Base-by-base conservation (phyloP, 2,329 filamentous ascomycete genomes). In the Drechslerella dactyloides region DNA sequence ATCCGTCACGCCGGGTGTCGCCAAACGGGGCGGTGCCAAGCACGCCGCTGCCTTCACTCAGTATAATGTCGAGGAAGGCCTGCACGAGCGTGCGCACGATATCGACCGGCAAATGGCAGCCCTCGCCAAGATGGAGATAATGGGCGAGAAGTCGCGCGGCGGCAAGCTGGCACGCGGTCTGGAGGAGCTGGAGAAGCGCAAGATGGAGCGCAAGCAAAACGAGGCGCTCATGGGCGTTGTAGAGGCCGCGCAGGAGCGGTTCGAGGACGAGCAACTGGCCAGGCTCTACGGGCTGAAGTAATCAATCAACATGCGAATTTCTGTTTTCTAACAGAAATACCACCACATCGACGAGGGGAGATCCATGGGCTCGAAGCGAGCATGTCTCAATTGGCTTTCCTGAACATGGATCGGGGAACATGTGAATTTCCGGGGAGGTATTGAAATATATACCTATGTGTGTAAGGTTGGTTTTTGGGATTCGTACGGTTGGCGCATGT, bases 401-500 rank as follows among this genome's bases (percentile, higher is more conserved):
- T 42, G 60, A 72, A 72, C 68, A 53, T 53, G 55, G 24, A 58
- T 53, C 42, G 68, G 17, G 68, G 68, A 70, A 50, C 48, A 54
- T 56, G 44, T 21, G n/a, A 21, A 10, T 23, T 23, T 48, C 19
- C 19, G 19, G n/a, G 15, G 7, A 5, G n/a, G 19, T 48, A 48
- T 21, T 3, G 37, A 30, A 13, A 55, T 27, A n/a, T 50, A 68
- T 33, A 33, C 27, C 8, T 33, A 60, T 44, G 21, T 37, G 17
- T 21, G 13, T 51, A 50, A 56, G 46, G 30, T 59, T 48, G 17
- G 44, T 10, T 19, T 59, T 54, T 17, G 30, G 23, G 68, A 55
- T 72, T 60, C 52, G 59, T 59, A 65, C 60, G 68, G 68, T 70
- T 72, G 68, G 68, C 60, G 68, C 56, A 72, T 52, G 64, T 72